Percentiles rank a stretch among this genome's conserved stretches.
Conservation (phyloP, 169 alveolate species). For the Eimeria brunetti region DNA sequence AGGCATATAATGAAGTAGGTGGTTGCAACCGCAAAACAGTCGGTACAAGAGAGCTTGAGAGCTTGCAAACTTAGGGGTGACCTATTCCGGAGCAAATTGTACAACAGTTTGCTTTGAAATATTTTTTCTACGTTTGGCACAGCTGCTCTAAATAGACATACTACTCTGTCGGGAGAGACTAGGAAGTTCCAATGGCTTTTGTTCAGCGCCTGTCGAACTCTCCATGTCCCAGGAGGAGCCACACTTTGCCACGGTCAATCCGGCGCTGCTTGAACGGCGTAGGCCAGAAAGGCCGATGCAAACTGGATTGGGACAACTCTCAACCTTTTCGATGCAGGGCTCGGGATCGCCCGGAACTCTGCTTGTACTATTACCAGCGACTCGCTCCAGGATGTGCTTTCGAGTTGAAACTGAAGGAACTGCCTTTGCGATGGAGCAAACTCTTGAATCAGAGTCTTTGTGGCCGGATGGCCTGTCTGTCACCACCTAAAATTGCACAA, state of each 20-base stretch:
- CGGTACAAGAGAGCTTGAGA: background rate
- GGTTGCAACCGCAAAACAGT: background rate
- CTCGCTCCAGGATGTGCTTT: background rate
- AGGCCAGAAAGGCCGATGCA: background rate
- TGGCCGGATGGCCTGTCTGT: background rate
- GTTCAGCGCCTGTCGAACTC: background rate
- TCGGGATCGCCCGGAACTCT: background rate
- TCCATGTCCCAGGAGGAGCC: constrained; percentile 4
- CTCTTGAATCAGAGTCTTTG: background rate
- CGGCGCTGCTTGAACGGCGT: background rate
- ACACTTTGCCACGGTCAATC: background rate
- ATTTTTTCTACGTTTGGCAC: no score
- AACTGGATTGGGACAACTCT: background rate
- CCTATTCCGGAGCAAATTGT: background rate
- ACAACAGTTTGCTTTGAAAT: no score
- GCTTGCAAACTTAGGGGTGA: background rate
- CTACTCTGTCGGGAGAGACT: constrained; percentile 16
- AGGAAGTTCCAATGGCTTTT: background rate
- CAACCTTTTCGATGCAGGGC: background rate
- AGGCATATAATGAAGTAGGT: background rate
- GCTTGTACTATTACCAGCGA: background rate
- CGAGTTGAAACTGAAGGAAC: background rate
- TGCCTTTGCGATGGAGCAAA: background rate
- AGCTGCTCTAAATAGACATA: background rate
- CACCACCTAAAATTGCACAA: background rate